phyloP scores from a whole-genome alignment of 345 rosid species.

The Draba incana region DNA sequence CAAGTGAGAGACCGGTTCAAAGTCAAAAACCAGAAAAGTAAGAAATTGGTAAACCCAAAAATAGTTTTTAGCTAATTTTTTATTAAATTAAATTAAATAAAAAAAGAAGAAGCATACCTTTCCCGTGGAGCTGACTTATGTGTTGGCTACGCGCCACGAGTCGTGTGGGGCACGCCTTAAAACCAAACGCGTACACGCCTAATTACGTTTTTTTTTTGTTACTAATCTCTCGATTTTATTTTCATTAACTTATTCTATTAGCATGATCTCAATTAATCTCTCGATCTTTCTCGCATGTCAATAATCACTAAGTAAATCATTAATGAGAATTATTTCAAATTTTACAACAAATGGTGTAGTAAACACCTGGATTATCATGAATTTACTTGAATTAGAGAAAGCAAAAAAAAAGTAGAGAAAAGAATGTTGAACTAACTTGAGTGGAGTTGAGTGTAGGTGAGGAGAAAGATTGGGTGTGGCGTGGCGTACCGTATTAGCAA shows the following conservation, averaged over 20 bases:
- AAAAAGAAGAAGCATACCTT: conserved; percentile 34
- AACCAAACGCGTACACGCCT: conserved; percentile 46
- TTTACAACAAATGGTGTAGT: too few species aligned
- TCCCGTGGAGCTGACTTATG: conserved; percentile 44
- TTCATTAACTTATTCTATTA: not conserved
- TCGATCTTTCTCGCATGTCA: conserved; percentile 1
- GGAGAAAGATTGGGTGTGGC: conserved; percentile 34
- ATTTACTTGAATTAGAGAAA: not conserved
- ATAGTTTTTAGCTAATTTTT: conserved; percentile 6
- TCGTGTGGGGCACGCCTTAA: conserved; percentile 44
- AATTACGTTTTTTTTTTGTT: conserved; percentile 22
- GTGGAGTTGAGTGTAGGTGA: conserved; percentile 46
- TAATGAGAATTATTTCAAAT: not conserved
- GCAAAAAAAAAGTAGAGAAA: not conserved
- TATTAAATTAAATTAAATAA: not conserved
- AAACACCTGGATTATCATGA: conserved; percentile 12
- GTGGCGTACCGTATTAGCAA: conserved; percentile 44
- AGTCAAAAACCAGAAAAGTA: conserved; percentile 42
- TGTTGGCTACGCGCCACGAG: conserved; percentile 45
- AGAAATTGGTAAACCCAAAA: conserved; percentile 31
- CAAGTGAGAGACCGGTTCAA: conserved; percentile 43
- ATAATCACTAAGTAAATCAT: not conserved
- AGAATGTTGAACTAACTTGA: conserved; percentile 30
- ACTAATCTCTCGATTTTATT: conserved; percentile 33
- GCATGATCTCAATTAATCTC: conserved; percentile 13